Percentiles rank a stretch among this genome's conserved stretches.
Conservation (phyloP, 164 flowering plant species). For the Euptelea pleiosperma region DNA sequence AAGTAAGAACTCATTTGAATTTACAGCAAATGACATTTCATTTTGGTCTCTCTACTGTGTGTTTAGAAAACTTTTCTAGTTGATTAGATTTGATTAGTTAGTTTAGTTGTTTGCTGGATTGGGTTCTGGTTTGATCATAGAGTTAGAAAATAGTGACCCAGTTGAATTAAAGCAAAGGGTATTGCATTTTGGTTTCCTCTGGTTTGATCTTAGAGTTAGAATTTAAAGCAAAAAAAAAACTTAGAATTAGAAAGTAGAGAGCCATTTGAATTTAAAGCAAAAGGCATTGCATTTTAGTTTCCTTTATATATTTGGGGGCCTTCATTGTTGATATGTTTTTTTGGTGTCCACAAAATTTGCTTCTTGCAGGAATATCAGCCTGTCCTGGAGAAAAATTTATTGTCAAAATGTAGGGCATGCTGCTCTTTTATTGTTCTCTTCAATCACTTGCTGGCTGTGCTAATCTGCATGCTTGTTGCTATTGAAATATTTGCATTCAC, state of each 20-base stretch:
- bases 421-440: slow-evolving; percentile 63
- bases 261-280: too few relatives aligned
- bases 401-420: slow-evolving; percentile 79
- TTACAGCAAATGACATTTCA: too few relatives aligned
- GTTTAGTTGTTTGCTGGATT: too few relatives aligned
- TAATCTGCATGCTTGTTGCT: neutral
- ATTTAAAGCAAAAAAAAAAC: too few relatives aligned
- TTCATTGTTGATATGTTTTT: too few relatives aligned
- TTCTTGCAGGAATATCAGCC: slow-evolving; percentile 81
- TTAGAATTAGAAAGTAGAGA: too few relatives aligned
- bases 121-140: too few relatives aligned
- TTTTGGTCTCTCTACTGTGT: neutral
- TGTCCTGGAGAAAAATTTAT: slow-evolving; percentile 81
- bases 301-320: neutral
- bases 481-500: neutral
- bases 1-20: too few relatives aligned
- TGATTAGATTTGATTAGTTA: neutral
- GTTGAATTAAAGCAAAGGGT: neutral
- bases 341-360: too few relatives aligned
- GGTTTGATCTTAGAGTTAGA: too few relatives aligned
- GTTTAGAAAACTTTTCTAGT: neutral
- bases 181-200: neutral
- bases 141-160: neutral
- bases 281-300: neutral
- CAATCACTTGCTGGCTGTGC: neutral